These are phyloP conservation scores for Tulasnella sp. DNA, from an alignment of 768 basidiomycete genomes.

Conservation along the genomic window DNA sequence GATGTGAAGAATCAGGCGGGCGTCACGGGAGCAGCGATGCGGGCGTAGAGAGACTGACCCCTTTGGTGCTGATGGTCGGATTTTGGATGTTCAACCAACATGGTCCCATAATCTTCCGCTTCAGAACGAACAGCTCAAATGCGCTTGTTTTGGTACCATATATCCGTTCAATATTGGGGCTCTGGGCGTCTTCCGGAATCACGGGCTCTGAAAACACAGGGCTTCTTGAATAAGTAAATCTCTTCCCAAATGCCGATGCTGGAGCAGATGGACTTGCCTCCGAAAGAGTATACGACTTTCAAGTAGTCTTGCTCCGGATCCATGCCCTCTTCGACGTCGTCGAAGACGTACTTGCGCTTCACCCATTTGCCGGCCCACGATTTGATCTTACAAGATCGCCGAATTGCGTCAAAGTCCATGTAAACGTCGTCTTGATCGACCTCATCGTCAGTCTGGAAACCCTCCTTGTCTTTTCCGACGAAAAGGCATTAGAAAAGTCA, in stretches of 20 bases:
- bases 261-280: constrained; percentile 55
- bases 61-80: constrained; percentile 73
- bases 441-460: constrained; percentile 72
- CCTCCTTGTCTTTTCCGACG: constrained; percentile 48
- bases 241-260: background rate
- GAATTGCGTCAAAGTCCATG: constrained; percentile 77
- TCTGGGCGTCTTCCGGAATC: constrained; percentile 71
- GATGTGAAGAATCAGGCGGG: background rate
- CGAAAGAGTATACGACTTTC: constrained; percentile 90
- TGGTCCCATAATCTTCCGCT: constrained; percentile 98
- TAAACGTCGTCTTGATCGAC: constrained; percentile 75
- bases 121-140: constrained; percentile 90
- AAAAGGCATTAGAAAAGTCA: background rate
- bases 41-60: constrained; percentile 54
- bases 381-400: constrained; percentile 72
- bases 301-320: constrained; percentile 78
- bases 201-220: constrained; percentile 59
- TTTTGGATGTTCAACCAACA: constrained; percentile 92
- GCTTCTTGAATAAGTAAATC: background rate
- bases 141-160: constrained; percentile 92
- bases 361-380: constrained; percentile 84
- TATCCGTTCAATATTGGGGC: constrained; percentile 82
- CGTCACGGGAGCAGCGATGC: background rate
- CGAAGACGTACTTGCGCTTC: constrained; percentile 89
- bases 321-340: constrained; percentile 74